Evolutionary conservation across 2,329 filamentous ascomycete species (phyloP).

Genomic region (Bimuria novae-zelandiae): DNA sequence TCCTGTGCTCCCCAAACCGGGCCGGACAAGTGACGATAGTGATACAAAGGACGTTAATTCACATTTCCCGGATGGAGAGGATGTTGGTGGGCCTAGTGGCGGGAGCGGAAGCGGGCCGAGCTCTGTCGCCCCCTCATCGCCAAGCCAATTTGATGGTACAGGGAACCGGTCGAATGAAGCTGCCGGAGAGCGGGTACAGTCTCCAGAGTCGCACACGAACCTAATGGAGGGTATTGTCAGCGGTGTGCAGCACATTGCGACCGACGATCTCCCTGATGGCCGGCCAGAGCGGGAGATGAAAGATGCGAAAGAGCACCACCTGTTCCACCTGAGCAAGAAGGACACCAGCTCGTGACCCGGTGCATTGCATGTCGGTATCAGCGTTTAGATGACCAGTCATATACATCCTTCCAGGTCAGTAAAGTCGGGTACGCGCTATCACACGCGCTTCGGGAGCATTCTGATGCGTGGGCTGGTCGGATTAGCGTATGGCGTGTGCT

Average conservation of each 20-base stretch:
- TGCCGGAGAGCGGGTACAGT: conserved; percentile 10
- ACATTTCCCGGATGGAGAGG: conserved; percentile 43
- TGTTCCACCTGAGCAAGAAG: conserved; percentile 36
- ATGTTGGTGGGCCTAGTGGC: conserved; percentile 33
- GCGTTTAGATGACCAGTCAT: neutral
- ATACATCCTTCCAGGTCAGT: neutral
- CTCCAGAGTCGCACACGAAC: conserved; percentile 28
- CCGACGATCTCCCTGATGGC: conserved; percentile 50
- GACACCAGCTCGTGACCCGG: conserved; percentile 21
- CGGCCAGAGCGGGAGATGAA: conserved; percentile 47
- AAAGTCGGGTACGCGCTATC: neutral
- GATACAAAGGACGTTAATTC: conserved; percentile 48
- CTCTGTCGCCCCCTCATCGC: conserved; percentile 18
- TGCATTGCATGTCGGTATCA: neutral
- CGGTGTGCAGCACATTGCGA: conserved; percentile 42
- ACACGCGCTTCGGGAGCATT: neutral
- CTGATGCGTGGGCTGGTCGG: conserved; percentile 6
- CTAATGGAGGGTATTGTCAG: conserved; percentile 27
- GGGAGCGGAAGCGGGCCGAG: conserved; percentile 22
- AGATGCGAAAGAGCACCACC: conserved; percentile 37
- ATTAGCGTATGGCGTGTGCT: conserved; percentile 19
- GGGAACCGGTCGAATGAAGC: conserved; percentile 9
- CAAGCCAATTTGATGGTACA: conserved; percentile 23
- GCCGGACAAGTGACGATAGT: conserved; percentile 36
- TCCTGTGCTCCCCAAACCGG: conserved; percentile 31